A percentile compares a stretch with the other conserved stretches of the same genome.
Evolutionary conservation across 305 asterid species (phyloP).

Genomic region (Fraxinus paxiana): DNA sequence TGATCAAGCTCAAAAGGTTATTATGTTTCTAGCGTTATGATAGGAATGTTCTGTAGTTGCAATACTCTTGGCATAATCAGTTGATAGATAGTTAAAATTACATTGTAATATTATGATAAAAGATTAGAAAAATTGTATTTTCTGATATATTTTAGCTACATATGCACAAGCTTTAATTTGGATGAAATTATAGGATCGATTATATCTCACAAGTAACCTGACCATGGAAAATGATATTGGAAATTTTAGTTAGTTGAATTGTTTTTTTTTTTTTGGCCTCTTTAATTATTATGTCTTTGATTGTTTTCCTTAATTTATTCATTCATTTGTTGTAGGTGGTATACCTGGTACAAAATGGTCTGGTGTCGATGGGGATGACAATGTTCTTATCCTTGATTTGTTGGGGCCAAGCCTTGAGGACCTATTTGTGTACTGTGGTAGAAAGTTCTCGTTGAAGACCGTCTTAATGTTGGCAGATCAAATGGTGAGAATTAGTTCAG

Average conservation of each 20-base stretch:
- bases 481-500: slow-evolving; percentile 55
- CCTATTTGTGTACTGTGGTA: slow-evolving; percentile 87
- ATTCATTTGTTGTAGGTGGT: slow-evolving; percentile 54
- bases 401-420: slow-evolving; percentile 97
- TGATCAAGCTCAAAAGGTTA: background rate
- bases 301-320: slow-evolving; percentile 5
- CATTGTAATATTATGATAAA: background rate
- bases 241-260: background rate
- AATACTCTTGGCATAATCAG: background rate
- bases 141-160: background rate
- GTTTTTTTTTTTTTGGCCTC: too few relatives aligned
- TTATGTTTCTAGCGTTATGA: background rate
- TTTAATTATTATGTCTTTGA: background rate
- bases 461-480: slow-evolving; percentile 94
- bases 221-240: background rate
- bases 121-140: background rate
- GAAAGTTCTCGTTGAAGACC: slow-evolving; percentile 86
- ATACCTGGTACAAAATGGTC: slow-evolving; percentile 85
- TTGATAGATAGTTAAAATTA: background rate
- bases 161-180: background rate
- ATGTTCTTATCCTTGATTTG: slow-evolving; percentile 78
- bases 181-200: background rate
- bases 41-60: background rate
- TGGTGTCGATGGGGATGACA: slow-evolving; percentile 88
- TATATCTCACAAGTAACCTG: background rate